These are phyloP conservation scores for Mycosarcoma maydis DNA, from an alignment of 1,284 basidiomycete species.

Conservation along the genomic window DNA sequence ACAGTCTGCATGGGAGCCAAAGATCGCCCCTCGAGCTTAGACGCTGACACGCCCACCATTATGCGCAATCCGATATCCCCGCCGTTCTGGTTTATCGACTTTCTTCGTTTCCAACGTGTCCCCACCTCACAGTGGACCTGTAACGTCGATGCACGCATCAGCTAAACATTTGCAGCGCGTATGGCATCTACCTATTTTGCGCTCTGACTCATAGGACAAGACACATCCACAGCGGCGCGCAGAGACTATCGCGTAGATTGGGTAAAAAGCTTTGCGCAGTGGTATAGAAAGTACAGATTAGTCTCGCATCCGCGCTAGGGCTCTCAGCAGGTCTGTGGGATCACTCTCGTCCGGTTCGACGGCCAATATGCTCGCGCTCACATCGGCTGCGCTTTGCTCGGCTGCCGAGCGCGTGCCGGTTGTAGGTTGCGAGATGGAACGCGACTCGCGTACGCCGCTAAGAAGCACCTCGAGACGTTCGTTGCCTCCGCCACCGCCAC, in stretches of 20 bases:
- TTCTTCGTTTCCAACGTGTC: not conserved
- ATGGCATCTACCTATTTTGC: no score
- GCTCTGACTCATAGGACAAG: no score
- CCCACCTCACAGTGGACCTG: no score
- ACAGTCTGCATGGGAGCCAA: slow-evolving; percentile 62
- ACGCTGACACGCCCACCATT: not conserved
- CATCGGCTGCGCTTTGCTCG: slow-evolving; percentile 28
- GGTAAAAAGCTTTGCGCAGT: not conserved
- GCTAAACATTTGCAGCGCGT: no score
- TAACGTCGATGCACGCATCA: no score
- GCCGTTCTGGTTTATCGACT: no score
- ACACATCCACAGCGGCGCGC: no score
- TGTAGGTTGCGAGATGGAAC: slow-evolving; percentile 13
- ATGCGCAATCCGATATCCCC: no score
- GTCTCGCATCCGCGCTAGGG: slow-evolving; percentile 31
- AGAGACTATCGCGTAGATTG: not conserved
- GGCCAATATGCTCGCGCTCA: slow-evolving; percentile 19
- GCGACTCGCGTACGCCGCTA: slow-evolving; percentile 47
- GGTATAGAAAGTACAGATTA: slow-evolving; percentile 1
- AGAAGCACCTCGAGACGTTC: slow-evolving; percentile 47
- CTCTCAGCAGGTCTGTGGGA: slow-evolving; percentile 42
- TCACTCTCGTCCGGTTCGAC: slow-evolving; percentile 53
- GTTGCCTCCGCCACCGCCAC: slow-evolving; percentile 25
- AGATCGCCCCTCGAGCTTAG: slow-evolving; percentile 52
- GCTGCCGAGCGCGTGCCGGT: slow-evolving; percentile 4